These are phyloP conservation scores for Morella rubra DNA, from an alignment of 306 rosid species.

Conservation along the genomic window DNA sequence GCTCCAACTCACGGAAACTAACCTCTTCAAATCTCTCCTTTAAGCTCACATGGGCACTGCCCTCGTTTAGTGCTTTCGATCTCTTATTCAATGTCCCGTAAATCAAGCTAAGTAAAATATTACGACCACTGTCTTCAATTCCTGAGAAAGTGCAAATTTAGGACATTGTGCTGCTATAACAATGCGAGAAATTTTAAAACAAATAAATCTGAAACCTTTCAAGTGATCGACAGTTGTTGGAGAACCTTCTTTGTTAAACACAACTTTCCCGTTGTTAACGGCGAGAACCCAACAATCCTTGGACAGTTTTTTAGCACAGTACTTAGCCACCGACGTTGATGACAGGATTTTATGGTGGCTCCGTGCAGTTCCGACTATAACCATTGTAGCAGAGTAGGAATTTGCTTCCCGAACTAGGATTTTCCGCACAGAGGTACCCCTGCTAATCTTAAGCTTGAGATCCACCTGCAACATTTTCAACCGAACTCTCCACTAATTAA, in stretches of 20 bases:
- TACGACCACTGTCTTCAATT: slow-evolving; percentile 34
- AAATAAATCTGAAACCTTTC: slow-evolving; percentile 49
- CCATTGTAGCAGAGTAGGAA: slow-evolving; percentile 60
- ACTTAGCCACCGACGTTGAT: slow-evolving; percentile 73
- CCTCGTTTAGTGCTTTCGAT: slow-evolving; percentile 52
- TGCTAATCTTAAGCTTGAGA: slow-evolving; percentile 87
- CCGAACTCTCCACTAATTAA: slow-evolving; percentile 7
- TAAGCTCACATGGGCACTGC: slow-evolving; percentile 21
- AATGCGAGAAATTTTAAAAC: slow-evolving; percentile 8
- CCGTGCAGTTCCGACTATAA: slow-evolving; percentile 72
- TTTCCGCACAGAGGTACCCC: slow-evolving; percentile 70
- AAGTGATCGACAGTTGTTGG: slow-evolving; percentile 21
- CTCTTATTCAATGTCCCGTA: slow-evolving; percentile 33
- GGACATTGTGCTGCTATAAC: slow-evolving; percentile 12
- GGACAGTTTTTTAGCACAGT: slow-evolving; percentile 76
- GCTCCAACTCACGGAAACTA: slow-evolving; percentile 36
- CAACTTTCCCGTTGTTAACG: slow-evolving; percentile 77
- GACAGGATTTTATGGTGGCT: slow-evolving; percentile 64
- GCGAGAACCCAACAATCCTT: slow-evolving; percentile 68
- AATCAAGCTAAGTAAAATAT: slow-evolving; percentile 50
- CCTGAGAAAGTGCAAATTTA: slow-evolving; percentile 44
- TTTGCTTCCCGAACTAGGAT: slow-evolving; percentile 78
- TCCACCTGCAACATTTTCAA: slow-evolving; percentile 63
- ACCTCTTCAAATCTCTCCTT: slow-evolving; percentile 21
- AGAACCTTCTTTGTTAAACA: slow-evolving; percentile 57